Base-by-base conservation (phyloP, 225 moss, liverwort and hornwort genomes). In the Antitrichia curtipendula region DNA sequence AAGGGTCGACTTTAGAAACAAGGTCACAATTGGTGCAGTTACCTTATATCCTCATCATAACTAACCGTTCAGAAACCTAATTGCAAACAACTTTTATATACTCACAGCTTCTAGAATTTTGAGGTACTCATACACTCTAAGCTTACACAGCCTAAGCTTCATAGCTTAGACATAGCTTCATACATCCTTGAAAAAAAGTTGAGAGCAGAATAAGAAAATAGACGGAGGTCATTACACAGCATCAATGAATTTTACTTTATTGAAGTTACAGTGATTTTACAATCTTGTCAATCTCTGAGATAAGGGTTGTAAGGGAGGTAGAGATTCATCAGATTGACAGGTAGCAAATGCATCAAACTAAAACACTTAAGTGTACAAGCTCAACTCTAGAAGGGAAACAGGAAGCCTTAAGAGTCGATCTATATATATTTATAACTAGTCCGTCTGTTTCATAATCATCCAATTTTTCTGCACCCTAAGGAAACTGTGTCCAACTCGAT, bases 401-500 rank as follows among this genome's bases (percentile, higher is more conserved):
- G 5, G n/a, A 88, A 90, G 61, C 69, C 41, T 81, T 57, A 78
- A 90, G 57, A 62, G 70, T 45, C 6, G 4, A 62, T 31, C 61
- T 78, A 76, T 4, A 49, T 28, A 28, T 29, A 21, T 68, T 36
- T 17, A 49, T 47, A 49, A 64, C 50, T 49, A 34, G 50, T 34
- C 10, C 7, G 13, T 82, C 13, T 41, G 13, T 80, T 53, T 53
- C 60, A 69, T 47, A 50, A 38, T 50, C 47, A 57, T 8, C 58
- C n/a, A 66, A 79, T 69, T 71, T 69, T 71, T 80, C 6, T 81
- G 22, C 60, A 87, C 50, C 69, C 15, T 29, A 71, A 59, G 16
- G 47, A 31, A 59, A 87, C 21, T 62, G 12, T 88, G n/a, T 90
- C 74, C 88, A 90, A 90, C 86, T 88, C 75, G 3, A 91, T 90